phyloP scores from a whole-genome alignment of 2,329 filamentous ascomycete species.

The Fusarium multiceps region DNA sequence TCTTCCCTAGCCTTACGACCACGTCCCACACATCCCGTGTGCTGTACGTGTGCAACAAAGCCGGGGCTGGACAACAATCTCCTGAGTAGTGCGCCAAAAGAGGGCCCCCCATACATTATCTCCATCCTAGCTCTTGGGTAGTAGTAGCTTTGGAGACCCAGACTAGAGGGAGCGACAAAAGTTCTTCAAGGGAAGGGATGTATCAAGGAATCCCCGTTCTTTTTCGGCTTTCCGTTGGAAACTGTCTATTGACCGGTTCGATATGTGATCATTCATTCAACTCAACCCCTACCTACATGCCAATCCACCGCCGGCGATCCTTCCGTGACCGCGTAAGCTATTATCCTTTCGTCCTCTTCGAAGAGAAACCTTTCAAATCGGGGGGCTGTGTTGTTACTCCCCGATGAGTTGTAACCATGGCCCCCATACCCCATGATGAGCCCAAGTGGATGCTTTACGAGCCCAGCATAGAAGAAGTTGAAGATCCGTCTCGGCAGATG shows the following conservation, averaged over 20 bases:
- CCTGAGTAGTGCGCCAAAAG: constrained; percentile 14
- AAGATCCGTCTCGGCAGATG: constrained; percentile 7
- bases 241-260: constrained; percentile 22
- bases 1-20: constrained; percentile 14
- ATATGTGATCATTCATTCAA: constrained; percentile 11
- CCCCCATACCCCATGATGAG: constrained; percentile 2
- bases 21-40: constrained; percentile 19
- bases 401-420: constrained; percentile 12
- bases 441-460: constrained; percentile 1
- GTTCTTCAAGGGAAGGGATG: constrained; percentile 5
- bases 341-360: constrained; percentile 18
- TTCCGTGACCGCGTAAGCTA: constrained; percentile 5
- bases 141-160: neutral
- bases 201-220: constrained; percentile 4
- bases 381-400: constrained; percentile 4
- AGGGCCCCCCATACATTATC: constrained; percentile 1
- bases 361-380: constrained; percentile 21
- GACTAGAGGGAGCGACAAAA: neutral
- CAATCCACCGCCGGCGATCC: constrained; percentile 7
- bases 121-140: constrained; percentile 11
- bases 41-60: constrained; percentile 6
- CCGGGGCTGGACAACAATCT: constrained; percentile 8
- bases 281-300: neutral
- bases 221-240: constrained; percentile 1
- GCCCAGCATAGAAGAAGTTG: neutral